Evolutionary conservation across 1,284 basidiomycete species (phyloP), one percentile per base, ranked within the genome.

Genomic region (Mycena citricolor): DNA sequence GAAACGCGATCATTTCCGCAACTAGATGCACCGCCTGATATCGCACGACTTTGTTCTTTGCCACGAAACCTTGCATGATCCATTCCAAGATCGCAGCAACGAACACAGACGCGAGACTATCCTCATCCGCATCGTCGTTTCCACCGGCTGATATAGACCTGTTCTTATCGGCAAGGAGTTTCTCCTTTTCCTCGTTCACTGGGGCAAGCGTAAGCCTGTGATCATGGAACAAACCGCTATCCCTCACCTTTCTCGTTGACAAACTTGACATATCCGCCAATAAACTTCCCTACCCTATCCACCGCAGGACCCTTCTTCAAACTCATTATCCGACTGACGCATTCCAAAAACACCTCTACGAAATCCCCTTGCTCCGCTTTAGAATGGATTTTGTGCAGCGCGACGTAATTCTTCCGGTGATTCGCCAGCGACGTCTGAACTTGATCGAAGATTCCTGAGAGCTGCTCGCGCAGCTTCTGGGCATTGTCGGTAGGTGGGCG

Each of bases 41-140:
- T 3, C 94, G 79, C 23, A 92, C 86, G 43, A 78, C 77, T 69
- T 97, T 97, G 71, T 97, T 89, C 64, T 94, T 97, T 4, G 93
- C 85, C 13, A 73, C 64, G 63, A 94, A 93, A 0, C 93, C 94
- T 44, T 78, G 78, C 42, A 94, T 70, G 20, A 97, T 74, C 61
- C 88, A 86, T 23, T 75, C 76, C 37, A 97, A 71, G 3, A 97
- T 68, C 43, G 77, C 77, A 12, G 77, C 70, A 1, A 87, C 77
- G 57, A 97, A 94, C 21, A 92, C 81, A 2, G 86, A 79, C 0
- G 83, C 78, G 0, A 81, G 71, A 0, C 85, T 85, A 14, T 86
- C 81, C 6, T 83, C 79, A 4, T 83, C 65, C 2, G 64, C 62
- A 11, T 66, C 65, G 4, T 64, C 61, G 4, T 56, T 50, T 13